Conservation (phyloP, 148 eudicot genomes). For the Dysphania ambrosioides region DNA sequence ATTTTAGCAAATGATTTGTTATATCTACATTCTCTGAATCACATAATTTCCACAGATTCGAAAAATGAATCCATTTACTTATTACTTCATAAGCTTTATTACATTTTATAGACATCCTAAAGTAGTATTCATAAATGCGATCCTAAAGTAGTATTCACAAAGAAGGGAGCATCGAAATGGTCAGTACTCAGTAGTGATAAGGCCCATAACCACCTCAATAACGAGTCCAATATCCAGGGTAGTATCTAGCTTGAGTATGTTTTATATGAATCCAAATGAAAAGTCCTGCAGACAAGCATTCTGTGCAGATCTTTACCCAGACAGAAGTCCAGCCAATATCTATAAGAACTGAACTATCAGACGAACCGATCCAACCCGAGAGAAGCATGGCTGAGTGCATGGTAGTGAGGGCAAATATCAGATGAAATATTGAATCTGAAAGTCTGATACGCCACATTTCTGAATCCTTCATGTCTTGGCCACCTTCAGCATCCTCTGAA, state of each 20-base stretch:
- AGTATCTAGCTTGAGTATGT: constrained; percentile 70
- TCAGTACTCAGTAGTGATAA: too few species aligned
- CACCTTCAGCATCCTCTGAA: constrained; percentile 44
- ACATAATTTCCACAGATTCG: too few species aligned
- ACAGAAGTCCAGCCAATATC: constrained; percentile 99
- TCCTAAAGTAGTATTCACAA: too few species aligned
- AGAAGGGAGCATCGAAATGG: too few species aligned
- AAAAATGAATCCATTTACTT: too few species aligned
- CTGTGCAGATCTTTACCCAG: constrained; percentile 88
- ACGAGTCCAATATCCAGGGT: too few species aligned
- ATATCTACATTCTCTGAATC: too few species aligned
- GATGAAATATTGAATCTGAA: constrained; percentile 84
- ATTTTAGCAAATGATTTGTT: too few species aligned
- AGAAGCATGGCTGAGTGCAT: constrained; percentile 99
- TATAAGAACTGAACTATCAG: constrained; percentile 73
- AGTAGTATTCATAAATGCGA: too few species aligned
- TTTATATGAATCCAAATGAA: constrained; percentile 88
- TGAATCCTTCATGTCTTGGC: constrained; percentile 38
- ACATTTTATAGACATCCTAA: too few species aligned
- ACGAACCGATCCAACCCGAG: constrained; percentile 80
- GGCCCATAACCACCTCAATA: too few species aligned
- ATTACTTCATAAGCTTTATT: too few species aligned
- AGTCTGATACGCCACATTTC: constrained; percentile 77
- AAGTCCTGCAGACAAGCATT: constrained; percentile 86
- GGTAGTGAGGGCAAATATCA: constrained; percentile 94